Evolutionary conservation across 306 rosid species (phyloP), one percentile per base, ranked within the genome.

Genomic region (Casuarina equisetifolia): DNA sequence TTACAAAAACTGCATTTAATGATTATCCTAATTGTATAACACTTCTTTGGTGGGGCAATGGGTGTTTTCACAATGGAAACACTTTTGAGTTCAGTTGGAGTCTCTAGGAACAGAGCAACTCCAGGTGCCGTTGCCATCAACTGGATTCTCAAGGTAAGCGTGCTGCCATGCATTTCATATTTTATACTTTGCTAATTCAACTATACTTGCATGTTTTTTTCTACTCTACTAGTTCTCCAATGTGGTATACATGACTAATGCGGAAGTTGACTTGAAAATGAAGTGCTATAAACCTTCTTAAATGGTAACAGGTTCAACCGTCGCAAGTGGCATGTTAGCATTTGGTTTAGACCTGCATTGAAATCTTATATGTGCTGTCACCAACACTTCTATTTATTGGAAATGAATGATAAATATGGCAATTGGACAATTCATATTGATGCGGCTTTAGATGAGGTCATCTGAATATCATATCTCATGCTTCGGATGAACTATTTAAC

Each of bases 21-120:
- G 25, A 40, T 35, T 81, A 25, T 36, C 8, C 16, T 78, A 40
- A 17, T 69, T 32, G n/a, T 74, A 70, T 77, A 94, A 92, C 99
- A 92, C 83, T 95, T 95, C 78, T 95, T 95, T 72, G 99, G 99
- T 46, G 99, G 99, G 70, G 99, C 99, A n/a, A 95, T 95, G 97
- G 97, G 99, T 15, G 99, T 95, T 80, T 95, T 95, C 87, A 95
- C 99, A 1, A 95, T 97, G 38, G 94, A 92, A 81, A 86, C 99
- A 8, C 97, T 95, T 69, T 80, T 95, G 85, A 85, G 69, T 83
- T 95, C 99, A 1, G 97, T 95, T 81, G 99, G 99, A 39, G 84
- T 95, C 74, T 88, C 97, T 51, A 87, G 89, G 86, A 88, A 88
- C 80, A 85, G 74, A 78, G 86, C 94, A 51, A 59, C 91, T 61